Evolutionary conservation across 2,329 filamentous ascomycete genomes (phyloP), one percentile per base, ranked within the genome.

Genomic region (Stagonosporopsis chrysanthemi): DNA sequence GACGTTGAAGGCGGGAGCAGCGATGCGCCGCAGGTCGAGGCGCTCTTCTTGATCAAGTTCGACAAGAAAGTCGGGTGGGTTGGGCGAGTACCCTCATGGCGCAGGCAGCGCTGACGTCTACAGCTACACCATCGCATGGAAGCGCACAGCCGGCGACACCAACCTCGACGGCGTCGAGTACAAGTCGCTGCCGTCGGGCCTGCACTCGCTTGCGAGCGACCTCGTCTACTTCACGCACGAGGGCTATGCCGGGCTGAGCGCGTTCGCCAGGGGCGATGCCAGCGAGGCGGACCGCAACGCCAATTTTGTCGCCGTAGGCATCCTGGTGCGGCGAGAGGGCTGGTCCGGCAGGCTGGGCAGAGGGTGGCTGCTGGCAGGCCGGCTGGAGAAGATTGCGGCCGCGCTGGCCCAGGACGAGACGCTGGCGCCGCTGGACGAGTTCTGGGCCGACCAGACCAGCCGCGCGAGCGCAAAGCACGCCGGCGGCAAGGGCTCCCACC

Each of bases 181-280:
- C 84, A 98, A 97, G 79, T 96, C 92, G 60, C 84, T 99, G 43
- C 95, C 95, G 2, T 98, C 94, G 0, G 95, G 95, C 23, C 78
- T 97, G 46, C 95, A 99, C 78, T 90, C 91, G 55, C 91, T 98
- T 19, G 82, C 88, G 29, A 87, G 93, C 64, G 95, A 99, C 76
- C 82, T 98, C 48, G 82, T 90, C 77, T 99, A 98, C 81, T 99
- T 98, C 75, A 88, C 96, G 40, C 92, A 98, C 72, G 88, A 86
- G 44, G 83, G 86, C 42, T 89, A 92, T 79, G 93, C 92, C 5
- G 95, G 95, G 26, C 83, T 98, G 66, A 97, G 92, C 79, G 92
- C 93, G 26, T 99, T 97, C 74, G 82, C 95, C 74, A 96, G 96
- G 75, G 86, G 85, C 62, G 89, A 90, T 2, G 92, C 91, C 45